phyloP scores from a whole-genome alignment of 176 grass and related monocot species.

The Oryza coarctata region DNA sequence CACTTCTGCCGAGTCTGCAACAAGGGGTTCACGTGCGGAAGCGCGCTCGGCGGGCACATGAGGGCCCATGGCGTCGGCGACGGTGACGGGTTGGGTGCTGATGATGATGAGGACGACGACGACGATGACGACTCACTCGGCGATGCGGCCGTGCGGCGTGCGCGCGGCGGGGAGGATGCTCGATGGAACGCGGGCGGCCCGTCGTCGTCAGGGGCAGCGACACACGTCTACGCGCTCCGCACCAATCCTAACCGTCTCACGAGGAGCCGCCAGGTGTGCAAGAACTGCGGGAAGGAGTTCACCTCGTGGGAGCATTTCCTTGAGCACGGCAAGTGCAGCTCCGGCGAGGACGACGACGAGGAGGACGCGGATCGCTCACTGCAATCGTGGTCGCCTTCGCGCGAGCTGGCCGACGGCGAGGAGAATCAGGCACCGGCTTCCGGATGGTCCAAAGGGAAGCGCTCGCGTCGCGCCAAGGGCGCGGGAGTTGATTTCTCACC shows the following conservation, averaged over 20 bases:
- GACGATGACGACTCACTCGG: slow-evolving; percentile 1
- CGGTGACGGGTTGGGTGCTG: not conserved
- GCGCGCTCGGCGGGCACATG: slow-evolving; percentile 93
- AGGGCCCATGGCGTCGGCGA: slow-evolving; percentile 65
- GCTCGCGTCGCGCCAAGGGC: slow-evolving; percentile 51
- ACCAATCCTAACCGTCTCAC: slow-evolving; percentile 56
- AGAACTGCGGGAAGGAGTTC: slow-evolving; percentile 78
- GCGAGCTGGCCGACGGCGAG: slow-evolving; percentile 31
- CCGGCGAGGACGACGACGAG: slow-evolving; percentile 41
- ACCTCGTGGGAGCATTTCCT: slow-evolving; percentile 63
- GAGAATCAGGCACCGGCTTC: slow-evolving; percentile 9
- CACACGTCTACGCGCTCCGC: slow-evolving; percentile 64
- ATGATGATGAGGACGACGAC: slow-evolving; percentile 16
- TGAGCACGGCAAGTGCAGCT: slow-evolving; percentile 64
- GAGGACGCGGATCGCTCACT: not conserved
- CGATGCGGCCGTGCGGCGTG: slow-evolving; percentile 17
- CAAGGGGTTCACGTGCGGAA: slow-evolving; percentile 79
- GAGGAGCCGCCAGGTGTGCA: slow-evolving; percentile 60
- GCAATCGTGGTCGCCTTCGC: slow-evolving; percentile 30
- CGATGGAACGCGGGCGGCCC: slow-evolving; percentile 14
- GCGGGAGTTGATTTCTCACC: not conserved
- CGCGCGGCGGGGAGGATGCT: slow-evolving; percentile 2
- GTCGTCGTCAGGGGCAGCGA: slow-evolving; percentile 14
- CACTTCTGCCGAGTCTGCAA: slow-evolving; percentile 86
- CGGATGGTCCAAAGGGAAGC: slow-evolving; percentile 64